Base-by-base conservation (phyloP, 345 rosid genomes). In the Populus pruinosa region DNA sequence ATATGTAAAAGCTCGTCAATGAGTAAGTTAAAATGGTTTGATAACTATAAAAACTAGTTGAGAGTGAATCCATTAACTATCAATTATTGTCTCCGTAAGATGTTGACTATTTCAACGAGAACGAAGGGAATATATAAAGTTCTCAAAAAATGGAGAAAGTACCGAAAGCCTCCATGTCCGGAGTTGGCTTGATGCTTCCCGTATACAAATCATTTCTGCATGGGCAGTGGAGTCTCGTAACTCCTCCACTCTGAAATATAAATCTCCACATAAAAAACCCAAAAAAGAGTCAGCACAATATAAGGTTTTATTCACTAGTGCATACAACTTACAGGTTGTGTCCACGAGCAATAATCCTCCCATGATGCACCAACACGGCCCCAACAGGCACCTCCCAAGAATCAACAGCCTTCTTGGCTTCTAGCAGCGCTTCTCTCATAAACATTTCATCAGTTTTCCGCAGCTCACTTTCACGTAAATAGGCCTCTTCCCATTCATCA, bases 401-500 rank as follows among this genome's bases (percentile, higher is more conserved):
- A 86, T 96, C 98, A 76, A 92, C 96, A 71, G 99, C 99, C 83
- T 92, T 93, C 77, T 90, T 89, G 77, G 98, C 98, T 90, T 96
- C 99, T 71, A 87, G 66, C 43, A 96, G 73, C 2, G 99, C 99
- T 86, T 96, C 99, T 82, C 88, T 90, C 99, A 96, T 93, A 85
- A 90, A 96, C 81, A 90, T 87, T 82, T 92, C 98, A 83, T 96
- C 99, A 67, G 75, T 69, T 82, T 82, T 89, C 33, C 85, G 87
- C 87, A 87, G 96, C 84, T 92, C 96, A 16, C 85, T 82, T 81
- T 96, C 96, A 72, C 80, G 80, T 74, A 67, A 78, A 79, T 89
- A 90, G 47, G 98, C 99, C 80, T 96, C 98, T 87, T 96, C 99
- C 99, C 99, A 96, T 67, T 93, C 97, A 74, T 93, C 98, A 86